Evolutionary conservation across 2,329 filamentous ascomycete genomes (phyloP), one percentile per base, ranked within the genome.

Genomic region (Aspergillus unguis): DNA sequence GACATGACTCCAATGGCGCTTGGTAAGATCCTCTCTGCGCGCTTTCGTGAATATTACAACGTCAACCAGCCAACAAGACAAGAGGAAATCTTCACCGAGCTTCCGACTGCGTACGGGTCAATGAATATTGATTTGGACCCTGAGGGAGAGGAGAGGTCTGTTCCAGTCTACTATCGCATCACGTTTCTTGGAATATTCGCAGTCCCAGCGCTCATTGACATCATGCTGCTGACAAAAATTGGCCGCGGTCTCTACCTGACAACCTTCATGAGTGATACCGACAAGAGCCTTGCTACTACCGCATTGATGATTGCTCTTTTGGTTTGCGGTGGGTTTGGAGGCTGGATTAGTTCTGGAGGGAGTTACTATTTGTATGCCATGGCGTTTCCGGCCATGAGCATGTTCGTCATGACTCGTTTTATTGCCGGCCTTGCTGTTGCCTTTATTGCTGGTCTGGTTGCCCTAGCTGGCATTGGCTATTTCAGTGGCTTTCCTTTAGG

Each of bases 121-220:
- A 75, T 75, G 37, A 75, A 80, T 51, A 77, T 77, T 5, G 78
- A 80, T 58, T 70, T 79, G 10, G 74, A 80, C 42, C 75, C 75
- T 1, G 33, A 50, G 0, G 65, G 77, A 17, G 71, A 75, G 37
- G 71, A 73, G 44, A 52, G 65, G 1, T 70, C 71, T 3, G 67
- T 78, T 59, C 75, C 75, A 10, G 65, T 66, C 23, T 77, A 76
- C 67, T 68, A 78, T 59, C 56, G 77, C 59, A 78, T 83, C 49
- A 80, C 79, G 0, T 82, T 82, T 56, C 68, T 85, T n/a, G 79
- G 79, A 52, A 80, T 85, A 32, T 85, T 85, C 57, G 82, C 81
- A 7, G 76, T 85, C 38, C 83, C 83, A 0, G 83, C 83, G 17
- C 72, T 85, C 26, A 73, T 85, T 37, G 83, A 85, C 62, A 81